phyloP scores from a whole-genome alignment of 1,284 basidiomycete genomes.

The Pseudomicrostroma phylloplanum region DNA sequence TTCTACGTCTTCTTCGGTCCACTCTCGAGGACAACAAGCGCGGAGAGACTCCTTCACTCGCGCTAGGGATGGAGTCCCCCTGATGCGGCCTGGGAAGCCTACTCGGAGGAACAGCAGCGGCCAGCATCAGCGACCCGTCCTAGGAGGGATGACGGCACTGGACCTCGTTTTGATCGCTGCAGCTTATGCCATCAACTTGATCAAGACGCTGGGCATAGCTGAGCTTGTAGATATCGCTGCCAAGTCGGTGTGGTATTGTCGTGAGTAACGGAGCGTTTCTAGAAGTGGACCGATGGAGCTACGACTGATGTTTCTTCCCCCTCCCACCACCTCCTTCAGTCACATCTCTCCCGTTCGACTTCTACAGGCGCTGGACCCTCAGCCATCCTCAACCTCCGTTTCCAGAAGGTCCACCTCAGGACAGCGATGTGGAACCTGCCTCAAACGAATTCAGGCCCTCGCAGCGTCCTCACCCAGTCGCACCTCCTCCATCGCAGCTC shows the following conservation, averaged over 20 bases:
- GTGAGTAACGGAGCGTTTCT: no score
- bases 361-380: neutral
- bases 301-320: no score
- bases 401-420: neutral
- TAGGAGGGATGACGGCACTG: slow-evolving; percentile 45
- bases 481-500: slow-evolving; percentile 12
- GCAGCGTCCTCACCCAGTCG: slow-evolving; percentile 1
- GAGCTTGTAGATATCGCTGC: slow-evolving; percentile 41
- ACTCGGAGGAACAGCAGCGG: no score
- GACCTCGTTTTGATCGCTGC: slow-evolving; percentile 43
- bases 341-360: neutral
- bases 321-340: neutral
- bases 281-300: no score
- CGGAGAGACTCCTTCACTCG: no score
- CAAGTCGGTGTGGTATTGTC: slow-evolving; percentile 22
- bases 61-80: no score
- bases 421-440: no score
- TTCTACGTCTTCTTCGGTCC: no score
- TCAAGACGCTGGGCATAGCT: slow-evolving; percentile 39
- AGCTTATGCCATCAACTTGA: slow-evolving; percentile 36
- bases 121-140: slow-evolving; percentile 15
- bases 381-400: neutral
- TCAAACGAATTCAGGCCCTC: no score
- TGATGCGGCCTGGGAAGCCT: no score
- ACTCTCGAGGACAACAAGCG: no score